These are phyloP conservation scores for Lentinula guzmanii DNA, from an alignment of 768 basidiomycete species.

Conservation along the genomic window DNA sequence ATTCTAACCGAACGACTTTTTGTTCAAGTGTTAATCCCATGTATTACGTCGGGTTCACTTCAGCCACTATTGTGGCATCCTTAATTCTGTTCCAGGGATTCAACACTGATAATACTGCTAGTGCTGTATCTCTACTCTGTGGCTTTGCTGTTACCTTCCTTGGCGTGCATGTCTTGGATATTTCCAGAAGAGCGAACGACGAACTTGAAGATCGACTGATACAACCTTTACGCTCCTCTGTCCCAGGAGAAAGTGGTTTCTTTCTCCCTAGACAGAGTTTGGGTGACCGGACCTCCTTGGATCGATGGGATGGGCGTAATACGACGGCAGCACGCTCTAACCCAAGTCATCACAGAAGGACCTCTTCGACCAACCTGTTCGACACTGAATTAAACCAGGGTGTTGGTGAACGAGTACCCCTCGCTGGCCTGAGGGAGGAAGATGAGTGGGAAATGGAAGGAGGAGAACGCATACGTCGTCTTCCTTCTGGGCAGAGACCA, in stretches of 20 bases:
- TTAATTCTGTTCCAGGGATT: constrained; percentile 97
- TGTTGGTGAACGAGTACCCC: not conserved
- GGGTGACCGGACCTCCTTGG: not conserved
- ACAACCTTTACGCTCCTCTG: not conserved
- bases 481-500: not conserved
- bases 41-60: constrained; percentile 96
- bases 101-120: constrained; percentile 77
- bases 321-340: not conserved
- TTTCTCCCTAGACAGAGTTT: constrained; percentile 3
- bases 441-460: not conserved
- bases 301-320: constrained; percentile 2
- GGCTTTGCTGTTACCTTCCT: constrained; percentile 93
- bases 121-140: constrained; percentile 80
- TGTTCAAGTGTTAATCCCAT: constrained; percentile 83
- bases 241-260: constrained; percentile 5
- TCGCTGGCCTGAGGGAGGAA: not conserved
- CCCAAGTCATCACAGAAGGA: not conserved
- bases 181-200: constrained; percentile 57
- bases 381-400: not conserved
- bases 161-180: constrained; percentile 88
- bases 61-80: constrained; percentile 88
- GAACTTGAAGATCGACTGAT: not conserved
- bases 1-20: not conserved
- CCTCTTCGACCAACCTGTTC: constrained; percentile 1
- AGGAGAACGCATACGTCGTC: not conserved